These are phyloP conservation scores for Dorcoceras hygrometricum DNA, from an alignment of 257 asterid species.

Conservation along the genomic window DNA sequence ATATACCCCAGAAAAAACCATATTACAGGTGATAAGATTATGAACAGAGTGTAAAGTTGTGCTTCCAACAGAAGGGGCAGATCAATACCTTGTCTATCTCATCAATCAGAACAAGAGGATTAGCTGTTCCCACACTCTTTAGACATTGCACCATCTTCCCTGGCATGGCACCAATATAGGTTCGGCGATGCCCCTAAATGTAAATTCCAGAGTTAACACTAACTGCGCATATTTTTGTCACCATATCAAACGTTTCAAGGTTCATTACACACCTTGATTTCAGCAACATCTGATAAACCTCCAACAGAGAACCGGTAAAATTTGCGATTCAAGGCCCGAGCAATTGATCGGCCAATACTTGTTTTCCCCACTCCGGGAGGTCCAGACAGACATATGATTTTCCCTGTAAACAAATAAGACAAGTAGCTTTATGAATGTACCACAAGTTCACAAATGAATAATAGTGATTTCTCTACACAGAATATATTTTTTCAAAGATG, in stretches of 20 bases:
- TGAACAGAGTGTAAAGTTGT: constrained; percentile 12
- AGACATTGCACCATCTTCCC: constrained; percentile 99
- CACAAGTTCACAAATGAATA: constrained; percentile 19
- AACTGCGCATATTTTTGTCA: background rate
- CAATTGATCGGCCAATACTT: constrained; percentile 97
- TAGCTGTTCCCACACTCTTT: constrained; percentile 92
- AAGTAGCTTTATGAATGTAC: constrained; percentile 1
- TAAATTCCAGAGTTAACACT: constrained; percentile 25
- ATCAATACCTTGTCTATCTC: constrained; percentile 91
- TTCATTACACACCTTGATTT: constrained; percentile 67
- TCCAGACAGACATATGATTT: constrained; percentile 95
- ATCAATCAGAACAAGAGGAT: constrained; percentile 98
- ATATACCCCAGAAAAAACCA: constrained; percentile 10
- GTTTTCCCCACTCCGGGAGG: constrained; percentile 99
- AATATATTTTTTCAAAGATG: background rate
- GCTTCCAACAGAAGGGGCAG: constrained; percentile 15
- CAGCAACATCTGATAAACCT: constrained; percentile 99
- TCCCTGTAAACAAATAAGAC: constrained; percentile 52
- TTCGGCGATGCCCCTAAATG: constrained; percentile 93
- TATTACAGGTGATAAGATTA: constrained; percentile 1
- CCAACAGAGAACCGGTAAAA: constrained; percentile 98
- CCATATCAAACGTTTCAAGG: constrained; percentile 10
- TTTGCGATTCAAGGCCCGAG: constrained; percentile 96
- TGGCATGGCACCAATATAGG: constrained; percentile 99
- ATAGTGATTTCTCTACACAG: constrained; percentile 7